Base-by-base conservation (phyloP, 2,329 filamentous ascomycete species). In the Lachnellula willkommii region DNA sequence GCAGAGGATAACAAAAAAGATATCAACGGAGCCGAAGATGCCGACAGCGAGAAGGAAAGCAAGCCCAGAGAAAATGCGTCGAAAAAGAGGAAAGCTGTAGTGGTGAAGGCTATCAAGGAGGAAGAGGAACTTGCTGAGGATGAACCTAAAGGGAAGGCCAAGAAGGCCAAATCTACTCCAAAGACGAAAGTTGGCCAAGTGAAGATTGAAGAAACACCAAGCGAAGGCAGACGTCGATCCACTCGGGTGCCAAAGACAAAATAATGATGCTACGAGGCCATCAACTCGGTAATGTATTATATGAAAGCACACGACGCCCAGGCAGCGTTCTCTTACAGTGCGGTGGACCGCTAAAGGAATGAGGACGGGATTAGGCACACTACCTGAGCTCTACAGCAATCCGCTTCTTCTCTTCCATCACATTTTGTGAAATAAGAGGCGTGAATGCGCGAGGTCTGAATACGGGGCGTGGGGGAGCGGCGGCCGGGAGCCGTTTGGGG, bases 11-110 rank as follows among this genome's bases (percentile, higher is more conserved):
- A 68, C 45, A 57, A 56, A 35, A 50, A 60, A 36, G 50, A 43
- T 20, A 26, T 45, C 2, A 53, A 56, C 20, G 52, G 14, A 8
- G 58, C 45, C 20, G 48, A 50, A 11, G 52, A 54, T 22, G 46
- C 17, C 36, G 60, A 58, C 11, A 66, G 50, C 5, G 39, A 47
- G 46, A 52, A 53, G 26, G n/a, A 14, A 42, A 50, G 20, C 46
- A 54, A 48, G 49, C 67, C 4, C 62, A 58, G 24, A 66, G 68
- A 52, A 65, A 68, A 58, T n/a, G 45, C 26, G 24, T 47, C 45
- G 24, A 68, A 65, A 53, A 71, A 67, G 63, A 70, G 68, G 53
- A 70, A 65, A 55, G 43, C 11, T 35, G 17, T 39, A 39, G 35
- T 20, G 35, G 24, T n/a, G 11, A n/a, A 47, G 45, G 11, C 12